Evolutionary conservation across 192 early-diverging fungal genomes (phyloP).

Genomic region (Gigaspora rosea): DNA sequence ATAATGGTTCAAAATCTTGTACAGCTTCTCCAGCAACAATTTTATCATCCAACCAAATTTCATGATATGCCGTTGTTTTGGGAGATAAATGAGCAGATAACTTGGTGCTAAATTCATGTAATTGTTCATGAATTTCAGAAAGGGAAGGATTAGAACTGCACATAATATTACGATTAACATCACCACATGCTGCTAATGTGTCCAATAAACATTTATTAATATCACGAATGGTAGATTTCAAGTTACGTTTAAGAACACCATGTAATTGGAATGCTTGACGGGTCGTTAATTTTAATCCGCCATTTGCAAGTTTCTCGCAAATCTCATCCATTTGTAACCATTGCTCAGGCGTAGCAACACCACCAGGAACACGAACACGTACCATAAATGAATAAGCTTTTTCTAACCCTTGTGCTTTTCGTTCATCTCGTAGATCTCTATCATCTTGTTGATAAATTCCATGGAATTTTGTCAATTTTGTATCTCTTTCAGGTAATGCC

Average conservation of each 20-base stretch:
- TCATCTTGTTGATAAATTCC: conserved; percentile 98
- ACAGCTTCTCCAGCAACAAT: conserved; percentile 77
- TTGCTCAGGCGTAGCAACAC: conserved; percentile 83
- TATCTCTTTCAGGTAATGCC: conserved; percentile 83
- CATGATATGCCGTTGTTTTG: conserved; percentile 89
- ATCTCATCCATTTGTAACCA: conserved; percentile 96
- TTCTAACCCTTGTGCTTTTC: conserved; percentile 83
- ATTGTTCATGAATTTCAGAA: conserved; percentile 77
- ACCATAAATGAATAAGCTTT: conserved; percentile 97
- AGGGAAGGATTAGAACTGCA: conserved; percentile 84
- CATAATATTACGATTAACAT: conserved; percentile 98
- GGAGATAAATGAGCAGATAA: conserved; percentile 83
- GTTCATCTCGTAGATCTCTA: conserved; percentile 86
- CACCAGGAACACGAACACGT: conserved; percentile 91
- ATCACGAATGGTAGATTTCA: conserved; percentile 85
- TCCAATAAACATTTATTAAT: conserved; percentile 91
- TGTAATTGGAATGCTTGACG: conserved; percentile 98
- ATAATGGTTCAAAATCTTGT: conserved; percentile 88
- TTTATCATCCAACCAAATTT: conserved; percentile 96
- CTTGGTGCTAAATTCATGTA: conserved; percentile 70
- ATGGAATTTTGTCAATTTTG: conserved; percentile 95
- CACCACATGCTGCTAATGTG: conserved; percentile 95
- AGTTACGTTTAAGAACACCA: conserved; percentile 88
- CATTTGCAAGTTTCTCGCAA: conserved; percentile 80
- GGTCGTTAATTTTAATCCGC: conserved; percentile 92